phyloP scores from a whole-genome alignment of 139 green algal species.

The Coelastrella sp. region DNA sequence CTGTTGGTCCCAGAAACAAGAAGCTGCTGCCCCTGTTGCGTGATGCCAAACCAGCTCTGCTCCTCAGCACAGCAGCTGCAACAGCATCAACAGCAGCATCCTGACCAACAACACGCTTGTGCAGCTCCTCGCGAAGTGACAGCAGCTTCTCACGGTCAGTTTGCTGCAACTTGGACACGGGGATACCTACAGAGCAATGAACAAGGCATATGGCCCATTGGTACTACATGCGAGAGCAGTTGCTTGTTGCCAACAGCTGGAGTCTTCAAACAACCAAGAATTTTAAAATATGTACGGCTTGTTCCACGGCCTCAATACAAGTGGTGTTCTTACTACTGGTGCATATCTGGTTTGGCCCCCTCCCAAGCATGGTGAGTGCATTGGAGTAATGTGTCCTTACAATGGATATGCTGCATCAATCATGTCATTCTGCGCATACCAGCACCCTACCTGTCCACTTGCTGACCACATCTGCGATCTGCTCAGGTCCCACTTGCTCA shows the following conservation, averaged over 20 bases:
- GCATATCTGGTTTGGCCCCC: too few relatives aligned
- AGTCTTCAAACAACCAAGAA: neutral
- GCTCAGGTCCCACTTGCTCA: slow-evolving; percentile 85
- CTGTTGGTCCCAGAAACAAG: slow-evolving; percentile 94
- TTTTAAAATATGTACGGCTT: neutral
- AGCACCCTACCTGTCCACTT: slow-evolving; percentile 43
- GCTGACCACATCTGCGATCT: slow-evolving; percentile 85
- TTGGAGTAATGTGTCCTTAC: too few relatives aligned
- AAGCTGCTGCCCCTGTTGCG: slow-evolving; percentile 78
- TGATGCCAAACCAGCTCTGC: slow-evolving; percentile 73
- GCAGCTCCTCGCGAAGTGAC: slow-evolving; percentile 87
- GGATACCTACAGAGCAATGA: slow-evolving; percentile 49
- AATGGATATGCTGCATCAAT: too few relatives aligned
- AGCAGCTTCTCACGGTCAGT: slow-evolving; percentile 94
- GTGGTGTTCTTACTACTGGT: too few relatives aligned
- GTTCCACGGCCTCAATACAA: too few relatives aligned
- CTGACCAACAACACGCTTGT: slow-evolving; percentile 90
- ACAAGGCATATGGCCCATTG: neutral
- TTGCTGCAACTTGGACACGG: slow-evolving; percentile 67
- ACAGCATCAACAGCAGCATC: slow-evolving; percentile 92
- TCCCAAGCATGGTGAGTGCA: too few relatives aligned
- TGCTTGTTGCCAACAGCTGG: neutral
- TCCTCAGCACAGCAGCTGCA: slow-evolving; percentile 91
- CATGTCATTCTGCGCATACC: neutral
- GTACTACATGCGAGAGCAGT: neutral